A percentile compares a stretch with the other conserved stretches of the same genome.
phyloP scores from a whole-genome alignment of 306 rosid species.

The Ceratonia siliqua region DNA sequence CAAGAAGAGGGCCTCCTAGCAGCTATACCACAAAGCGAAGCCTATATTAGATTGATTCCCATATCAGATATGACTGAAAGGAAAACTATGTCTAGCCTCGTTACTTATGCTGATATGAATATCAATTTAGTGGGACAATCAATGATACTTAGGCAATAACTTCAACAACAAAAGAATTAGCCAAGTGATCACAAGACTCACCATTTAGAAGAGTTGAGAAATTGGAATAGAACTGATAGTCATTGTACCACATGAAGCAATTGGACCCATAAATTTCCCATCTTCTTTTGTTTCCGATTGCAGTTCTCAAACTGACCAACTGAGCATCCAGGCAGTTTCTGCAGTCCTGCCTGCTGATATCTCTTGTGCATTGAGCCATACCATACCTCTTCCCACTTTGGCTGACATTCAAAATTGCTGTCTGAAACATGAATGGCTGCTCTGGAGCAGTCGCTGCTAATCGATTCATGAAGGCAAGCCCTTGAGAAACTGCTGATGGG shows the following conservation, averaged over 20 bases:
- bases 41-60: conserved; percentile 7
- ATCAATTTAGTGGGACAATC: not conserved
- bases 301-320: conserved; percentile 38
- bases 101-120: not conserved
- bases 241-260: conserved; percentile 69
- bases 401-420: conserved; percentile 35
- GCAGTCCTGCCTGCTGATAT: conserved; percentile 49
- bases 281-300: conserved; percentile 51
- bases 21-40: conserved; percentile 35
- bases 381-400: conserved; percentile 59
- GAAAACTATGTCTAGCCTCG: not conserved
- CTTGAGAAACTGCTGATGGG: conserved; percentile 43
- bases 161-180: not conserved
- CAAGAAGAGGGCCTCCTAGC: conserved; percentile 33
- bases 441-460: conserved; percentile 38
- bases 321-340: conserved; percentile 49
- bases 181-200: conserved; percentile 24
- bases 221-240: conserved; percentile 54
- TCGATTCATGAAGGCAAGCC: conserved; percentile 44
- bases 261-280: conserved; percentile 60
- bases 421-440: conserved; percentile 42
- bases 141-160: not conserved
- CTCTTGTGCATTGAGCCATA: conserved; percentile 69
- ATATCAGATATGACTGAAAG: not conserved
- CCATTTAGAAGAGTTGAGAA: conserved; percentile 49